phyloP scores from a whole-genome alignment of 345 rosid species.

The Citrus sp. region DNA sequence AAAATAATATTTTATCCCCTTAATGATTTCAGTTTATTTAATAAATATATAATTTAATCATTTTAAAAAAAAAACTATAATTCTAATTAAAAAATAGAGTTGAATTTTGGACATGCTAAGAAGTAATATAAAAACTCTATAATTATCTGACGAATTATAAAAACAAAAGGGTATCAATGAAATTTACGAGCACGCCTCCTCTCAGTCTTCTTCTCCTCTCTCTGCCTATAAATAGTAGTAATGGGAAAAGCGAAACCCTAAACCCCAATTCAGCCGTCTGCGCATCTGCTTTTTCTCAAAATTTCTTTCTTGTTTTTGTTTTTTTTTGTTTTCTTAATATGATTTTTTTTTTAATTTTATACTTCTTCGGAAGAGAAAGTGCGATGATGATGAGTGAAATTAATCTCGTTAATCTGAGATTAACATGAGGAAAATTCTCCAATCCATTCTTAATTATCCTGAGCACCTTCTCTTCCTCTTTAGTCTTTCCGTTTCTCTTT shows the following conservation, averaged over 20 bases:
- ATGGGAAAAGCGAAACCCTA: background rate
- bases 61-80: too few relatives aligned
- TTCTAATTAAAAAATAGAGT: too few relatives aligned
- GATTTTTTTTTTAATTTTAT: background rate
- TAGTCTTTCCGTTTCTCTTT: background rate
- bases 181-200: background rate
- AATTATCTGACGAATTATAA: too few relatives aligned
- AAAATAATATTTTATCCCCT: too few relatives aligned
- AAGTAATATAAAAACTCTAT: too few relatives aligned
- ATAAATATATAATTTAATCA: too few relatives aligned
- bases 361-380: background rate
- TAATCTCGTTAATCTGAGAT: conserved; percentile 33
- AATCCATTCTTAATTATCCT: conserved; percentile 24
- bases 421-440: conserved; percentile 12
- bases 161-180: too few relatives aligned
- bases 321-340: background rate
- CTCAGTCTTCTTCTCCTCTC: background rate
- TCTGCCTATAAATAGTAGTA: background rate
- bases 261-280: background rate
- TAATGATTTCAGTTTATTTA: too few relatives aligned
- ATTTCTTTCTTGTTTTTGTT: too few relatives aligned
- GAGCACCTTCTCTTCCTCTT: conserved; percentile 18
- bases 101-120: too few relatives aligned
- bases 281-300: background rate
- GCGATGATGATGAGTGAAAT: conserved; percentile 16